Evolutionary conservation across 2,329 filamentous ascomycete species (phyloP).

Genomic region (Ceratocystis variospora): DNA sequence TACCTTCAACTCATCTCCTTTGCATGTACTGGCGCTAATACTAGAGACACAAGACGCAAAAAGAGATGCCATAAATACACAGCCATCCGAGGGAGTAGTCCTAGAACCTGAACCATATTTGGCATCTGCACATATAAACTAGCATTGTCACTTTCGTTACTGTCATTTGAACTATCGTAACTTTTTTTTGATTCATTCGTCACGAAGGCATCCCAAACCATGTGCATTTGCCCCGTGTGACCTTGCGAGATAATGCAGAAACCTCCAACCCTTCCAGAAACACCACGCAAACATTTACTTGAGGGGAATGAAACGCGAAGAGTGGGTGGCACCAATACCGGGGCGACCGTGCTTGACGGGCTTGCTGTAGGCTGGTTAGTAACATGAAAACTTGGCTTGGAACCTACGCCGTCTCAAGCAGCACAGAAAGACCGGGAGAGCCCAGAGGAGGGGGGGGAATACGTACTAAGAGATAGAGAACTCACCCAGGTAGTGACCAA

Average conservation of each 20-base stretch:
- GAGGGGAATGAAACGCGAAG: constrained; percentile 99
- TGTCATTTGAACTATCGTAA: constrained; percentile 18
- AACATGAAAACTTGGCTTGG: neutral
- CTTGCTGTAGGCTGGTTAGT: constrained; percentile 58
- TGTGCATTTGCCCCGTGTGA: constrained; percentile 15
- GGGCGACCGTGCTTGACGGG: constrained; percentile 99
- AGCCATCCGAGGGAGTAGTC: neutral
- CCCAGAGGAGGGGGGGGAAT: constrained; percentile 6
- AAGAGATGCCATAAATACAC: neutral
- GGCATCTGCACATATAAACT: constrained; percentile 13
- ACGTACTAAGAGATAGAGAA: constrained; percentile 99
- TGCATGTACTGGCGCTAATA: neutral
- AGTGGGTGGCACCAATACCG: constrained; percentile 99
- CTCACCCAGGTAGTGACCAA: constrained; percentile 97
- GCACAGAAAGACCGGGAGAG: neutral
- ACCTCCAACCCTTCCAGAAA: constrained; percentile 29
- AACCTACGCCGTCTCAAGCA: neutral
- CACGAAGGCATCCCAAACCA: constrained; percentile 19
- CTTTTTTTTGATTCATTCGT: constrained; percentile 20
- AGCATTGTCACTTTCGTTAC: constrained; percentile 16
- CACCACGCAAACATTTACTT: constrained; percentile 51
- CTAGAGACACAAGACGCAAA: neutral
- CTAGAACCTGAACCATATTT: constrained; percentile 10
- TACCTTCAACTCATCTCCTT: neutral
- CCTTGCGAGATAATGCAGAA: constrained; percentile 33